phyloP scores from a whole-genome alignment of 352 stramenopile species.

The Pythium biforme region DNA sequence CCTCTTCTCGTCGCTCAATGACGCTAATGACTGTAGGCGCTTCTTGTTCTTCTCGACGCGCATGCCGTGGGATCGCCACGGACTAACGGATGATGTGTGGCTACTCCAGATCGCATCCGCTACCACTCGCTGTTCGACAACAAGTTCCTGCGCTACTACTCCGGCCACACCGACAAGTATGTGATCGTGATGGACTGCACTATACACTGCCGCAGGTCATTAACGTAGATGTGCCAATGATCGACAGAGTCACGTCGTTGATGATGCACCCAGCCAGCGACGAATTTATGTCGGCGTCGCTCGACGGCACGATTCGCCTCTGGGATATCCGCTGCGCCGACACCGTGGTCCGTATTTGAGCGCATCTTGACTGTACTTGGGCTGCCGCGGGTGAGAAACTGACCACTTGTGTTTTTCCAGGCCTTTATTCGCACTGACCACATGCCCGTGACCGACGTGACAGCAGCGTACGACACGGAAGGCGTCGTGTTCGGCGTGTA shows the following conservation, averaged over 20 bases:
- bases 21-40: slow-evolving; percentile 61
- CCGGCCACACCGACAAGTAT: slow-evolving; percentile 70
- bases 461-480: slow-evolving; percentile 76
- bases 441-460: slow-evolving; percentile 62
- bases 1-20: slow-evolving; percentile 81
- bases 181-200: too few species aligned
- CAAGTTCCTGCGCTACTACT: slow-evolving; percentile 88
- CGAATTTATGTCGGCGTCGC: slow-evolving; percentile 78
- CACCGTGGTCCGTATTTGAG: slow-evolving; percentile 36
- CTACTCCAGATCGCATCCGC: slow-evolving; percentile 61
- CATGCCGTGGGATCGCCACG: background rate
- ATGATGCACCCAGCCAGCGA: slow-evolving; percentile 87
- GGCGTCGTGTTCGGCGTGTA: slow-evolving; percentile 86
- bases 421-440: slow-evolving; percentile 65
- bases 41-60: background rate
- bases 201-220: too few species aligned
- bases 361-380: background rate
- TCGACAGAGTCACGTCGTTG: slow-evolving; percentile 71
- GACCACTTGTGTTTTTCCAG: too few species aligned
- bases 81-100: background rate
- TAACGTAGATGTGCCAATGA: too few species aligned
- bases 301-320: slow-evolving; percentile 74
- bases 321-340: slow-evolving; percentile 80
- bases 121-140: slow-evolving; percentile 91
- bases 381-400: background rate